These are phyloP conservation scores for Tuber brumale DNA, from an alignment of 495 filamentous ascomycete genomes.

Conservation along the genomic window DNA sequence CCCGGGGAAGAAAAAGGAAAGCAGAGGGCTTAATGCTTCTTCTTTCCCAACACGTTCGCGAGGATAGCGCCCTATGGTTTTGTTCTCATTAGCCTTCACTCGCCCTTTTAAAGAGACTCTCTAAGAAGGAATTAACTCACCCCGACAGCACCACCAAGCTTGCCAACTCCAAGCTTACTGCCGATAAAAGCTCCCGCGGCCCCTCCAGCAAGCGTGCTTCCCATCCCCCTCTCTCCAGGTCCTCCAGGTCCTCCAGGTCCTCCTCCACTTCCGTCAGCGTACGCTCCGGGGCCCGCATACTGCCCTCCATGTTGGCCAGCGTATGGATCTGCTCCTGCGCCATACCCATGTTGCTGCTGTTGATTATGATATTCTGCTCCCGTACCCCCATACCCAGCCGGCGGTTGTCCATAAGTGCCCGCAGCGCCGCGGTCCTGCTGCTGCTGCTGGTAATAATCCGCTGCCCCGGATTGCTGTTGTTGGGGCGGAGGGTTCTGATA, in stretches of 20 bases:
- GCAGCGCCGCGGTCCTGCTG: not conserved
- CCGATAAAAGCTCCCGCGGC: constrained; percentile 33
- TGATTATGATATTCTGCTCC: constrained; percentile 29
- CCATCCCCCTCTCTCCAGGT: constrained; percentile 29
- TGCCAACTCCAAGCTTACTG: constrained; percentile 28
- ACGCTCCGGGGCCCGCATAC: constrained; percentile 23
- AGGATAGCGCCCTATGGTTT: constrained; percentile 22
- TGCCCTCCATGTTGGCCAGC: constrained; percentile 4
- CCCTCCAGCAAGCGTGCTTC: constrained; percentile 29
- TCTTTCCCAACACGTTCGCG: constrained; percentile 29
- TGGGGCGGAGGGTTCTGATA: constrained; percentile 11
- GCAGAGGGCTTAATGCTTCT: constrained; percentile 27
- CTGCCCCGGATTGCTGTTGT: constrained; percentile 13
- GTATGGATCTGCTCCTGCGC: constrained; percentile 19
- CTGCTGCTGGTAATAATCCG: constrained; percentile 10
- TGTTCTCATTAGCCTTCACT: not conserved
- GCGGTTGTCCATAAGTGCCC: not conserved
- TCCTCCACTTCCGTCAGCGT: constrained; percentile 19
- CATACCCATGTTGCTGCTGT: constrained; percentile 14
- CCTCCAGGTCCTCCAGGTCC: constrained; percentile 10
- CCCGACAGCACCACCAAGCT: constrained; percentile 27
- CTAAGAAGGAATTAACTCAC: constrained; percentile 15
- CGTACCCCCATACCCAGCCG: not conserved
- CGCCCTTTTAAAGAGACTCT: constrained; percentile 31
- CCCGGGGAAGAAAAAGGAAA: not conserved